Evolutionary conservation across 257 asterid species (phyloP).

Genomic region (Ilex asprella): DNA sequence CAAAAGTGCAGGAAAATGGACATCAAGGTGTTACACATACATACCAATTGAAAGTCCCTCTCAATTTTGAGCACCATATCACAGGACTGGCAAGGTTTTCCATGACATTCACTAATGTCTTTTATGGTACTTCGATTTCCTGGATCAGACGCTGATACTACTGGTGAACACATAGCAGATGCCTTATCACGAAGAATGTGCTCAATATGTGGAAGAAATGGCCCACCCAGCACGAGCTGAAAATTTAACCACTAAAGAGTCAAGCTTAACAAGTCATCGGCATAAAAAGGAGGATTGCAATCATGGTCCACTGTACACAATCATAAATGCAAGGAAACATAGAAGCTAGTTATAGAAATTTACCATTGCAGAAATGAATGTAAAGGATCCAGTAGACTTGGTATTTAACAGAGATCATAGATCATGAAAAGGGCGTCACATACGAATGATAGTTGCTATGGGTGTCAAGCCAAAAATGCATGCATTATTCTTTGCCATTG

Average conservation of each 20-base stretch:
- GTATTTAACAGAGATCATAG: too few species aligned
- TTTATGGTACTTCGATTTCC: conserved; percentile 64
- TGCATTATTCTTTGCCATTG: too few species aligned
- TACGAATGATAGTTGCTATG: too few species aligned
- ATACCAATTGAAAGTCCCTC: conserved; percentile 59
- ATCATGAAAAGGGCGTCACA: too few species aligned
- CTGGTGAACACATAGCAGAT: conserved; percentile 56
- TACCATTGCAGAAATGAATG: too few species aligned
- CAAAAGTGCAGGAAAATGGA: too few species aligned
- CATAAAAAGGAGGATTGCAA: neutral
- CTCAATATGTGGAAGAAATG: conserved; percentile 83
- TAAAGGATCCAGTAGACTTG: too few species aligned
- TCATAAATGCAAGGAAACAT: too few species aligned
- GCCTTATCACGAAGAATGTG: conserved; percentile 72
- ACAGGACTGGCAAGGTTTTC: conserved; percentile 59
- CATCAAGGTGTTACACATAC: conserved; percentile 2
- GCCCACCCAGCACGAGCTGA: conserved; percentile 93
- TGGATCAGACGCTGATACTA: conserved; percentile 70
- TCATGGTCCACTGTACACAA: too few species aligned
- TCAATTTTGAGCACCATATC: conserved; percentile 59
- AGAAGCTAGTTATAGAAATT: too few species aligned
- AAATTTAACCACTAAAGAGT: conserved; percentile 21
- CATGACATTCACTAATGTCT: conserved; percentile 37
- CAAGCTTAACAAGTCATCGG: conserved; percentile 7
- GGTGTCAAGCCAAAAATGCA: too few species aligned